phyloP scores from a whole-genome alignment of 148 eudicot species.

The Heliamphora exappendiculata region DNA sequence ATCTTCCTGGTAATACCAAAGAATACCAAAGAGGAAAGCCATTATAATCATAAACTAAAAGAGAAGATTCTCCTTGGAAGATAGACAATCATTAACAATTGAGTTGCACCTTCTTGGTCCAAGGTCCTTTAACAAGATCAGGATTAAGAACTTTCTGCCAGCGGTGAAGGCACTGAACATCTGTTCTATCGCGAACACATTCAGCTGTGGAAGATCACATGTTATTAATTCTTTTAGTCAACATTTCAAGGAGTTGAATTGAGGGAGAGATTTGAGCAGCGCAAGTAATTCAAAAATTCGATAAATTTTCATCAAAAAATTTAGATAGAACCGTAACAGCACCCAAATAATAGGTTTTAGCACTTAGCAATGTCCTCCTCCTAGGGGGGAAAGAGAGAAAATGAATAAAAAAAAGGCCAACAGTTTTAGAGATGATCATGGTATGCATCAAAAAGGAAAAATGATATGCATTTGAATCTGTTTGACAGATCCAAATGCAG shows the following conservation, averaged over 20 bases:
- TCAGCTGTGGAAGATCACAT: constrained; percentile 44
- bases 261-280: constrained; percentile 1
- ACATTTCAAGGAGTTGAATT: background rate
- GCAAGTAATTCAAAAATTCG: background rate
- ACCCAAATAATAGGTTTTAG: no score
- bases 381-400: no score
- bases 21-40: no score
- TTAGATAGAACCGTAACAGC: background rate
- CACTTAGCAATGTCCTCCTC: no score
- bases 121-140: constrained; percentile 66
- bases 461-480: no score
- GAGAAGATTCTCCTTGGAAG: background rate
- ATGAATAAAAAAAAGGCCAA: no score
- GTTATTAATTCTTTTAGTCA: background rate
- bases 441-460: no score
- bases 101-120: constrained; percentile 66
- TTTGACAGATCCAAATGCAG: no score
- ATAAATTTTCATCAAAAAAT: background rate
- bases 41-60: background rate
- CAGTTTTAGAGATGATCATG: no score
- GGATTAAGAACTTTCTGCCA: constrained; percentile 93
- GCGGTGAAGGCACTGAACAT: constrained; percentile 84
- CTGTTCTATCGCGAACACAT: constrained; percentile 55
- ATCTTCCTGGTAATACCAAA: constrained; percentile 54
- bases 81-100: background rate